phyloP scores from a whole-genome alignment of 345 rosid genomes.

The Combretum micranthum region DNA sequence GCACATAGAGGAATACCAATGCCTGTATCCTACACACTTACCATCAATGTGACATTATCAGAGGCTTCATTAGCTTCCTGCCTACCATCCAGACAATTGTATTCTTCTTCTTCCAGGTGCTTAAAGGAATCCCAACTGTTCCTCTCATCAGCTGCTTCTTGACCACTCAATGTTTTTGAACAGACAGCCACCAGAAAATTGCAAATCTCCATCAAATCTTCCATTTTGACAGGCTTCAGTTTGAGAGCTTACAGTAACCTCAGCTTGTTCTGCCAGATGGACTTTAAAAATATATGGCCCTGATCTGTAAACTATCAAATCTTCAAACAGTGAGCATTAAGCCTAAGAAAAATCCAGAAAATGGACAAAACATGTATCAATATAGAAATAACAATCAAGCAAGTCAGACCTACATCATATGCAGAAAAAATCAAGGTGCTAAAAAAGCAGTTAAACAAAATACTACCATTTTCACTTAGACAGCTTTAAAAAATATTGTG shows the following conservation, averaged over 20 bases:
- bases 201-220: conserved; percentile 35
- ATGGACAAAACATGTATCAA: too few relatives aligned
- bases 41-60: conserved; percentile 51
- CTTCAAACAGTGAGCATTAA: conserved; percentile 4
- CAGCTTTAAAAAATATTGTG: too few relatives aligned
- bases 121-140: conserved; percentile 83
- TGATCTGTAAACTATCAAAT: conserved; percentile 78
- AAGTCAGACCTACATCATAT: too few relatives aligned
- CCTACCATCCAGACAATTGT: conserved; percentile 26
- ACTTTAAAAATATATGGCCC: conserved; percentile 92
- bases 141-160: conserved; percentile 79
- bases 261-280: conserved; percentile 57
- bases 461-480: too few relatives aligned
- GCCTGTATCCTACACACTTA: conserved; percentile 91
- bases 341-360: background rate
- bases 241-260: conserved; percentile 28
- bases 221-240: conserved; percentile 39
- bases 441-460: too few relatives aligned
- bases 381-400: background rate
- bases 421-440: too few relatives aligned
- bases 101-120: conserved; percentile 50
- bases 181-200: conserved; percentile 16
- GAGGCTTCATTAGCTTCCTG: conserved; percentile 27
- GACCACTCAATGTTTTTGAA: conserved; percentile 83
- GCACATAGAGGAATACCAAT: conserved; percentile 83